Evolutionary conservation across 768 basidiomycete genomes (phyloP).

Genomic region (Phaeotremella fagi): DNA sequence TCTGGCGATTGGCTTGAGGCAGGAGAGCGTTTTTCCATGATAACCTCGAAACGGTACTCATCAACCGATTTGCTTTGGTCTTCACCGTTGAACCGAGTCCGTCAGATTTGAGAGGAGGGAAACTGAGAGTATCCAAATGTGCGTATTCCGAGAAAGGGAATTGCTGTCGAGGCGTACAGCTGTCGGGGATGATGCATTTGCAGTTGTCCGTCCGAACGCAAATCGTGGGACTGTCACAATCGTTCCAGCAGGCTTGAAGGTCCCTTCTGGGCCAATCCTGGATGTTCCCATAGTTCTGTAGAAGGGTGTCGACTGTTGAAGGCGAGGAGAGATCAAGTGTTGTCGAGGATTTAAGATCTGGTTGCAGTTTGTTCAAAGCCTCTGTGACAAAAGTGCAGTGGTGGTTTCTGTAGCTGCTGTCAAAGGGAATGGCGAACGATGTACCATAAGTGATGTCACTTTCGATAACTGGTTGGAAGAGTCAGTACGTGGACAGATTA

Average conservation of each 20-base stretch:
- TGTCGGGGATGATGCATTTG: conserved; percentile 43
- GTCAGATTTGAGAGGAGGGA: conserved; percentile 8
- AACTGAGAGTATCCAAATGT: neutral
- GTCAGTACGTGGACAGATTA: too few relatives aligned
- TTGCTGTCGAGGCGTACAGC: conserved; percentile 25
- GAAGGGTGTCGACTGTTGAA: too few relatives aligned
- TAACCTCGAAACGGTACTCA: too few relatives aligned
- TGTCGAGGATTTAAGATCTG: neutral
- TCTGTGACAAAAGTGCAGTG: neutral
- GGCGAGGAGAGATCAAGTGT: too few relatives aligned
- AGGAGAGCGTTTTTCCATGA: conserved; percentile 42
- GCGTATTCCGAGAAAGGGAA: neutral
- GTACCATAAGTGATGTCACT: neutral
- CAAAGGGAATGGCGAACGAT: neutral
- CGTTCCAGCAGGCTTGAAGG: conserved; percentile 46
- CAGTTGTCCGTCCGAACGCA: conserved; percentile 47
- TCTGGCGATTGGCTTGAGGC: conserved; percentile 31
- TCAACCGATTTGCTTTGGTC: too few relatives aligned
- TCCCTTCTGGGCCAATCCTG: conserved; percentile 41
- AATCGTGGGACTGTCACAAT: conserved; percentile 43
- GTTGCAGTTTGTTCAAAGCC: neutral
- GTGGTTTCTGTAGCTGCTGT: neutral
- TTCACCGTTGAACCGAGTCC: too few relatives aligned
- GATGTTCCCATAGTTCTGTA: too few relatives aligned
- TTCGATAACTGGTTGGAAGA: neutral